A percentile compares a stretch with the other conserved stretches of the same genome.
phyloP scores from a whole-genome alignment of 2,329 filamentous ascomycete genomes.

The Periglandula ipomoeae region DNA sequence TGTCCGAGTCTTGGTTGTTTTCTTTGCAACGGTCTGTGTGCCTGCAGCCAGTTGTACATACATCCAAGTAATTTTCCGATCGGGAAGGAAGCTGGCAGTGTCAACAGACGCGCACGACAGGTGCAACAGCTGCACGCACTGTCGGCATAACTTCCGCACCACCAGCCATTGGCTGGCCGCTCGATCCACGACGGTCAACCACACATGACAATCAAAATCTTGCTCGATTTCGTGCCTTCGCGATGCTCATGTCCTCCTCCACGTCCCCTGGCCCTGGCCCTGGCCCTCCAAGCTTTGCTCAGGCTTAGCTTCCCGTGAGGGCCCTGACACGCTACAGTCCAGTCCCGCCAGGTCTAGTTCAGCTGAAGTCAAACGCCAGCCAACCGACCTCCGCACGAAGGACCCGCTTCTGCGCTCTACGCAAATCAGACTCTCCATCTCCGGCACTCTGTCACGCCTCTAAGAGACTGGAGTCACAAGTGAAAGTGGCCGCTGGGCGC shows the following conservation, averaged over 20 bases:
- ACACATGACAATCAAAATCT: no score
- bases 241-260: neutral
- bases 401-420: neutral
- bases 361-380: slow-evolving; percentile 1
- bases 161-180: neutral
- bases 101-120: neutral
- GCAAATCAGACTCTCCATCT: neutral
- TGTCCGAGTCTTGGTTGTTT: no score
- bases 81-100: neutral
- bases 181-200: neutral
- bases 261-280: no score
- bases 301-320: no score
- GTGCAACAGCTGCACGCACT: neutral
- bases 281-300: no score
- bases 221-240: neutral
- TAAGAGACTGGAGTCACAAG: neutral
- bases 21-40: no score
- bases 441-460: neutral
- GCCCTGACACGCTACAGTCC: neutral
- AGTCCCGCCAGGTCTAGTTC: neutral
- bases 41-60: no score
- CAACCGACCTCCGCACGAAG: neutral
- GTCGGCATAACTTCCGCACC: neutral
- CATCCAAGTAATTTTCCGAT: neutral
- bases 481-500: neutral